A percentile compares a stretch with the other conserved stretches of the same genome.
Conservation (phyloP, 179 eudicot species). For the Silene vulgaris region DNA sequence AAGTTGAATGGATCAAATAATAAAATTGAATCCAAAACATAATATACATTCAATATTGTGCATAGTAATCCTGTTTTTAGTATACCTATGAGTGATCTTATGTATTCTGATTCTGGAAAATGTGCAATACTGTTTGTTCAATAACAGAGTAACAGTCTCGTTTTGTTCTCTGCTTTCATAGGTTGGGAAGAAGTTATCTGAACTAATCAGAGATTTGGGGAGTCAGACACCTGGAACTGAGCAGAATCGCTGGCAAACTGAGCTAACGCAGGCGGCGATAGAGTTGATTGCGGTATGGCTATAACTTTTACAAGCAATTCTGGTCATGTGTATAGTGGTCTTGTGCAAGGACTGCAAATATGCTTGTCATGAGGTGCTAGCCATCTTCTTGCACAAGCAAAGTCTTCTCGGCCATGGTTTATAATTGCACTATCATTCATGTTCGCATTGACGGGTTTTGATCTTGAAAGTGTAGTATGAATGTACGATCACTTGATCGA, state of each 20-base stretch:
- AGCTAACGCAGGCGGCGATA: conserved; percentile 84
- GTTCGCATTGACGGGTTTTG: background rate
- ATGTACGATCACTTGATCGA: background rate
- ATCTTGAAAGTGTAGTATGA: too few species aligned
- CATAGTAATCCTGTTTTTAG: background rate
- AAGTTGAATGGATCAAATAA: background rate
- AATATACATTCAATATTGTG: background rate
- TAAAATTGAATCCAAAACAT: background rate
- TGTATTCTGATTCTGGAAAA: background rate
- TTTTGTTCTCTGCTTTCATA: conserved; percentile 24
- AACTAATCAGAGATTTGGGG: conserved; percentile 87
- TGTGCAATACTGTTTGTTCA: background rate
- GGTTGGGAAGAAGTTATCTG: conserved; percentile 95
- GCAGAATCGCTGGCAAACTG: conserved; percentile 88
- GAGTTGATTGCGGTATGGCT: conserved; percentile 82
- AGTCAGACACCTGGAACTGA: conserved; percentile 71
- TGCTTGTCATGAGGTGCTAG: background rate
- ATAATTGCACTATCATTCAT: background rate
- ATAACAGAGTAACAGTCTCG: background rate
- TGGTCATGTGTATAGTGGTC: background rate
- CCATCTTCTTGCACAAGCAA: background rate
- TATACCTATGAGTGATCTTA: background rate
- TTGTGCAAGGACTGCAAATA: background rate
- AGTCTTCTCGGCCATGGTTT: background rate
- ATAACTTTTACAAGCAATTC: background rate